phyloP scores from a whole-genome alignment of 768 basidiomycete genomes.

The Mycena chlorophos region DNA sequence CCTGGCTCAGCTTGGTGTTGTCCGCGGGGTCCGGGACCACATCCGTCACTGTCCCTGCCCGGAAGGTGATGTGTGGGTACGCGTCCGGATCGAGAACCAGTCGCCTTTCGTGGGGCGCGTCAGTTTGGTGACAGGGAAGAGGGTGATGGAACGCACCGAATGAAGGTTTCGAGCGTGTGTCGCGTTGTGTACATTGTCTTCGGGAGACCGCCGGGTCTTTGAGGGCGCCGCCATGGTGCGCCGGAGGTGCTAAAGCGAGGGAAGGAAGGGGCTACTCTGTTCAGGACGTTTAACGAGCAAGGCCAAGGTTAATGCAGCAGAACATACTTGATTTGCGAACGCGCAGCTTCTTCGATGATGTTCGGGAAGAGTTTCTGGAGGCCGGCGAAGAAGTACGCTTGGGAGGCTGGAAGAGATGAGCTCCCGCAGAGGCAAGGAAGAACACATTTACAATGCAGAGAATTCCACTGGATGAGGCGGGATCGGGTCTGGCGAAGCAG shows the following conservation, averaged over 20 bases:
- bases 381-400: conserved; percentile 9
- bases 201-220: conserved; percentile 15
- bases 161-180: conserved; percentile 28
- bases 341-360: conserved; percentile 19
- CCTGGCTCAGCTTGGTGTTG: conserved; percentile 13
- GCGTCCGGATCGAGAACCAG: conserved; percentile 21
- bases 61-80: conserved; percentile 25
- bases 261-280: conserved; percentile 19
- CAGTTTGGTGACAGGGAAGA: not conserved
- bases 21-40: conserved; percentile 15
- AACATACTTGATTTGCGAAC: conserved; percentile 10
- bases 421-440: not conserved
- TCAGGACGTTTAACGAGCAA: not conserved
- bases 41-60: conserved; percentile 30
- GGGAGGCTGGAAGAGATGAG: conserved; percentile 5
- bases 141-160: conserved; percentile 13
- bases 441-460: conserved; percentile 21
- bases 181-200: conserved; percentile 25
- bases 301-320: not conserved
- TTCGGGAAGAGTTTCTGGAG: conserved; percentile 20
- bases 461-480: conserved; percentile 29
- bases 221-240: conserved; percentile 3
- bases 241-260: conserved; percentile 20
- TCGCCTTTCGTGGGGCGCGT: conserved; percentile 14
- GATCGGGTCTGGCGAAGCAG: conserved; percentile 12